A percentile compares a stretch with the other conserved stretches of the same genome.
Evolutionary conservation across 1,284 basidiomycete genomes (phyloP).

Genomic region (Sporisorium exsertum): DNA sequence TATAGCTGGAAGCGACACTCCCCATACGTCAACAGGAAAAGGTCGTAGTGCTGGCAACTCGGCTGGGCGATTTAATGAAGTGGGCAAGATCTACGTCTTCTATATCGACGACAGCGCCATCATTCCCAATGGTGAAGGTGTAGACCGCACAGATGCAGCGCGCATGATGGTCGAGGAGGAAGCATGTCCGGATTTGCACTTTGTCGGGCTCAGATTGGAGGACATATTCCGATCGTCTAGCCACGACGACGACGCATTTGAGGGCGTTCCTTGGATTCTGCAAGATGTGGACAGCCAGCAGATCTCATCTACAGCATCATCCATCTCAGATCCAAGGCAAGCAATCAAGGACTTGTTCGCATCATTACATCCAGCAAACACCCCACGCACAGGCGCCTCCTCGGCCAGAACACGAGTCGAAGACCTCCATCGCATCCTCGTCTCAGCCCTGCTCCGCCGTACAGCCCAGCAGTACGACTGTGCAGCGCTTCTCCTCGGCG

Average conservation of each 20-base stretch:
- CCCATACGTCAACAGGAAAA: not conserved
- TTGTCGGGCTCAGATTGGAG: constrained; percentile 47
- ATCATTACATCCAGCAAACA: constrained; percentile 33
- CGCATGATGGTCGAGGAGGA: constrained; percentile 45
- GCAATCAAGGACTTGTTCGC: constrained; percentile 42
- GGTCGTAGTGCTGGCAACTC: constrained; percentile 11
- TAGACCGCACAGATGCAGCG: constrained; percentile 33
- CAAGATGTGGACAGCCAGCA: constrained; percentile 18
- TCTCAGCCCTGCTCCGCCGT: constrained; percentile 41
- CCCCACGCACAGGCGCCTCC: constrained; percentile 43
- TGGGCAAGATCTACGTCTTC: constrained; percentile 57
- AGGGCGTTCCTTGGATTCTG: constrained; percentile 11
- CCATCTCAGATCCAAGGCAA: constrained; percentile 15
- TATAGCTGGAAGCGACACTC: not conserved
- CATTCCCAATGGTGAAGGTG: constrained; percentile 11
- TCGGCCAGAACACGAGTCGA: constrained; percentile 59
- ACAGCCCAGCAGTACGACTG: constrained; percentile 42
- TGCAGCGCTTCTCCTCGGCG: constrained; percentile 54
- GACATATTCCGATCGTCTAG: constrained; percentile 35
- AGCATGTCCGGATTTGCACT: constrained; percentile 38
- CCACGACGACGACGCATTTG: not conserved
- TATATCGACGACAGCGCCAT: constrained; percentile 56
- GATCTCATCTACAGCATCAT: not conserved
- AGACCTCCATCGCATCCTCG: constrained; percentile 55
- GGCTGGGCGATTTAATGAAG: constrained; percentile 45